phyloP scores from a whole-genome alignment of 2,329 filamentous ascomycete genomes.

The Chaetomium olivaceum region DNA sequence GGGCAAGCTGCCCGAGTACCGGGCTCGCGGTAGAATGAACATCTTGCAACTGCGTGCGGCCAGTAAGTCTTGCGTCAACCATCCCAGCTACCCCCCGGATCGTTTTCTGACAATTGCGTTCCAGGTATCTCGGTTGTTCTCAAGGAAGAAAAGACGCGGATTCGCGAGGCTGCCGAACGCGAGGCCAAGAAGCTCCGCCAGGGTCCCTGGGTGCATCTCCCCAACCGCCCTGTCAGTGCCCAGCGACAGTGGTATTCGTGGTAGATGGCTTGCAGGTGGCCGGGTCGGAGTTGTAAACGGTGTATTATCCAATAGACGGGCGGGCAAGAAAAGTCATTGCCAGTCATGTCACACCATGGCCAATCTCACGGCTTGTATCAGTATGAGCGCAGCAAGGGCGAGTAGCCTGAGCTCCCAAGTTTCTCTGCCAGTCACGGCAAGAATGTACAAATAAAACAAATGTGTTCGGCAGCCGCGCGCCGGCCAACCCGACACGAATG shows the following conservation, averaged over 20 bases:
- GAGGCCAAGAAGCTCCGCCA: slow-evolving; percentile 72
- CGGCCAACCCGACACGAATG: neutral
- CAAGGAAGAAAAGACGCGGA: slow-evolving; percentile 90
- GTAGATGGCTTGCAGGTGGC: slow-evolving; percentile 51
- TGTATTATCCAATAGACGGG: neutral
- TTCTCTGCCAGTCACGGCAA: slow-evolving; percentile 2
- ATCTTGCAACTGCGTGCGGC: slow-evolving; percentile 71
- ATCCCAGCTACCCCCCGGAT: neutral
- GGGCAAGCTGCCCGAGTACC: slow-evolving; percentile 61
- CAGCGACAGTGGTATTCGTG: slow-evolving; percentile 91
- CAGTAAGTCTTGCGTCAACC: slow-evolving; percentile 54
- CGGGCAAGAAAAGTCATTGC: neutral
- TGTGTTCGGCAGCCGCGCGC: slow-evolving; percentile 4
- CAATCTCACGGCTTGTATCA: slow-evolving; percentile 15
- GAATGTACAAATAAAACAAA: slow-evolving; percentile 26
- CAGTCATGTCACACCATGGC: neutral
- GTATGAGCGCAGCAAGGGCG: slow-evolving; percentile 10
- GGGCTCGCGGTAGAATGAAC: slow-evolving; percentile 73
- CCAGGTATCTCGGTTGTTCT: slow-evolving; percentile 76
- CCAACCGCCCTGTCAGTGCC: slow-evolving; percentile 78
- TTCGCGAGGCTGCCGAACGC: slow-evolving; percentile 76
- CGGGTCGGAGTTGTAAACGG: neutral
- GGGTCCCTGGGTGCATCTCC: slow-evolving; percentile 84
- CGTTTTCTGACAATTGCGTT: slow-evolving; percentile 27
- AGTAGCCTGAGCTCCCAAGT: slow-evolving; percentile 1